phyloP scores from a whole-genome alignment of 2,329 filamentous ascomycete species.

The Curvularia sp. region DNA sequence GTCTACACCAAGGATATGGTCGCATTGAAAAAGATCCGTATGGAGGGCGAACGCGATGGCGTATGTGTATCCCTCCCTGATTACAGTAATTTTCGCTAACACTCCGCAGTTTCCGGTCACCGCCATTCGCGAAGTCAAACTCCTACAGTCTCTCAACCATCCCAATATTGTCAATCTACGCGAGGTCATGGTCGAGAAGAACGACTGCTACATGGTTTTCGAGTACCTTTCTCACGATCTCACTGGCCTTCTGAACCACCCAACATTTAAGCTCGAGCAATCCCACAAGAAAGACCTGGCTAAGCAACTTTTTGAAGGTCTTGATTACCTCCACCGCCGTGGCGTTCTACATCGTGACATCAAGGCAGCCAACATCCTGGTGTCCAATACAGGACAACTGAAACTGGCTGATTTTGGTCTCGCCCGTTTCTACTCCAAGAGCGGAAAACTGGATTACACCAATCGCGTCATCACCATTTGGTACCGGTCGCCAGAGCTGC shows the following conservation, averaged over 20 bases:
- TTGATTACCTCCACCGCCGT: slow-evolving; percentile 90
- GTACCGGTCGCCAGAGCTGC: slow-evolving; percentile 94
- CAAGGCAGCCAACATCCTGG: slow-evolving; percentile 96
- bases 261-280: slow-evolving; percentile 82
- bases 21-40: slow-evolving; percentile 87
- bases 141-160: slow-evolving; percentile 85
- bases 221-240: slow-evolving; percentile 97
- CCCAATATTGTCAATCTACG: slow-evolving; percentile 81
- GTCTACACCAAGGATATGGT: slow-evolving; percentile 87
- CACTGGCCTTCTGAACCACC: slow-evolving; percentile 93
- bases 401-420: slow-evolving; percentile 97
- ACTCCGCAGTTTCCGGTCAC: slow-evolving; percentile 75
- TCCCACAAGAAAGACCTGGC: slow-evolving; percentile 93
- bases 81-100: slow-evolving; percentile 31
- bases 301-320: slow-evolving; percentile 88
- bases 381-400: slow-evolving; percentile 85
- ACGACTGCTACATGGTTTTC: slow-evolving; percentile 99
- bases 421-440: slow-evolving; percentile 94
- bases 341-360: slow-evolving; percentile 98
- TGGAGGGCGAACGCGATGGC: slow-evolving; percentile 90
- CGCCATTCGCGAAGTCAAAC: slow-evolving; percentile 87
- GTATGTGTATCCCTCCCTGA: slow-evolving; percentile 39
- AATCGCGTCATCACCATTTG: slow-evolving; percentile 99
- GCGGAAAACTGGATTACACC: slow-evolving; percentile 90
- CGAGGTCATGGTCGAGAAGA: slow-evolving; percentile 97